phyloP scores from a whole-genome alignment of 192 early-diverging fungal species.

The Podila verticillata region DNA sequence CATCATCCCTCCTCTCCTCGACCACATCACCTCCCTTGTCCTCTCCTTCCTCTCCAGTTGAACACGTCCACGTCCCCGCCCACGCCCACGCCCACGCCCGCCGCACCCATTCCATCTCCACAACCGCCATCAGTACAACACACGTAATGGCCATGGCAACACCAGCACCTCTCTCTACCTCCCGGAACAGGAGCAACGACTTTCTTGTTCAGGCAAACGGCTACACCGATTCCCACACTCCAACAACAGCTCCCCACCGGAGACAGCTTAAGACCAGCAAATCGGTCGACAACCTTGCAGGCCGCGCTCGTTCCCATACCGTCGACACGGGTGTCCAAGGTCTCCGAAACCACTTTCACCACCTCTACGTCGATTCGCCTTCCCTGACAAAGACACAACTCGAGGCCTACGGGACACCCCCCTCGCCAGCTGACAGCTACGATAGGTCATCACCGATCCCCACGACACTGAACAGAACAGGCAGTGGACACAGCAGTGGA shows the following conservation, averaged over 20 bases:
- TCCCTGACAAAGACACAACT: slow-evolving; percentile 36
- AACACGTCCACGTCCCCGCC: neutral
- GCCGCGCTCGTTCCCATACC: slow-evolving; percentile 35
- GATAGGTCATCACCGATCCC: neutral
- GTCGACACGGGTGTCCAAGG: slow-evolving; percentile 29
- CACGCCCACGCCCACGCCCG: neutral
- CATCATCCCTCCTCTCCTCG: too few species aligned
- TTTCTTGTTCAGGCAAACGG: neutral
- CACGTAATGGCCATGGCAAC: slow-evolving; percentile 34
- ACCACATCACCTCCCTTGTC: neutral
- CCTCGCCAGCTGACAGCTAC: neutral
- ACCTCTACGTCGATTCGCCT: slow-evolving; percentile 30
- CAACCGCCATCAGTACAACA: neutral
- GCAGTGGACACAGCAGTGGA: neutral
- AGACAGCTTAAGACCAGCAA: slow-evolving; percentile 33
- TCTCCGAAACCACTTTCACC: slow-evolving; percentile 25
- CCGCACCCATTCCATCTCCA: neutral
- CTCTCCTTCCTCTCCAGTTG: neutral
- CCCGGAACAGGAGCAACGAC: slow-evolving; percentile 18
- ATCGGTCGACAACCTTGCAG: slow-evolving; percentile 32
- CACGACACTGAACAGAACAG: slow-evolving; percentile 1
- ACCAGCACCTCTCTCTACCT: slow-evolving; percentile 8
- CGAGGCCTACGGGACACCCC: slow-evolving; percentile 25
- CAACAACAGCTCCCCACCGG: neutral
- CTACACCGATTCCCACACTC: neutral